Conservation (phyloP, 495 filamentous ascomycete genomes). For the Penicillium lividum region DNA sequence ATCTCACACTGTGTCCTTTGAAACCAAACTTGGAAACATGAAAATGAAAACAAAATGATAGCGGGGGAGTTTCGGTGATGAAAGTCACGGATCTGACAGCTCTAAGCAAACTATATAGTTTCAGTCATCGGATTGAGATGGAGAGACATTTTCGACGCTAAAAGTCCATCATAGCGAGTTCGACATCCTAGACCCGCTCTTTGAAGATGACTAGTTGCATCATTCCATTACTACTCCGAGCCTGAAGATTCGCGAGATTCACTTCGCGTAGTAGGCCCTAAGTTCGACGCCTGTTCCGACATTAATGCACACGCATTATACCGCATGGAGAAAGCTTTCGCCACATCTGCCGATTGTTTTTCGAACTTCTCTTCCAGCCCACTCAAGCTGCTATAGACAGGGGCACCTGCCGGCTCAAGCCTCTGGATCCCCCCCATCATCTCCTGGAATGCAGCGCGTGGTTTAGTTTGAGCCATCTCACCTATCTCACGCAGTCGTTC, state of each 20-base stretch:
- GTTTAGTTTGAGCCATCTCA: neutral
- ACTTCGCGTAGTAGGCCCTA: neutral
- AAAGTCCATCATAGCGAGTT: too few relatives aligned
- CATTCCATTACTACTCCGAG: neutral
- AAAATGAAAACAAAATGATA: too few relatives aligned
- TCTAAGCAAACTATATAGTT: too few relatives aligned
- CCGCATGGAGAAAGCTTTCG: neutral
- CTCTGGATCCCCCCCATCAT: neutral
- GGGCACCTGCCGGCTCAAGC: neutral
- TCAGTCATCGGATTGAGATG: too few relatives aligned
- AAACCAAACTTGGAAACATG: too few relatives aligned
- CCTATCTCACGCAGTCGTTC: neutral
- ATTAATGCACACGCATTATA: slow-evolving; percentile 3
- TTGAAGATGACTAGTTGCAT: neutral
- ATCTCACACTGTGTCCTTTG: too few relatives aligned
- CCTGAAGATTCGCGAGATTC: neutral
- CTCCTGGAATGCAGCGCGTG: neutral
- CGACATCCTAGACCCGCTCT: too few relatives aligned
- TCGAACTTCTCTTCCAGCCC: neutral
- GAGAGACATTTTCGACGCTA: too few relatives aligned
- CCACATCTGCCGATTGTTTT: slow-evolving; percentile 3
- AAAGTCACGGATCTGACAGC: too few relatives aligned
- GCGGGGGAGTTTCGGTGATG: too few relatives aligned
- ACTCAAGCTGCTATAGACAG: neutral
- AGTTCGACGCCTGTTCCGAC: neutral